Conservation (phyloP, 805 yeast species). For the Nadsonia fulvescens region DNA sequence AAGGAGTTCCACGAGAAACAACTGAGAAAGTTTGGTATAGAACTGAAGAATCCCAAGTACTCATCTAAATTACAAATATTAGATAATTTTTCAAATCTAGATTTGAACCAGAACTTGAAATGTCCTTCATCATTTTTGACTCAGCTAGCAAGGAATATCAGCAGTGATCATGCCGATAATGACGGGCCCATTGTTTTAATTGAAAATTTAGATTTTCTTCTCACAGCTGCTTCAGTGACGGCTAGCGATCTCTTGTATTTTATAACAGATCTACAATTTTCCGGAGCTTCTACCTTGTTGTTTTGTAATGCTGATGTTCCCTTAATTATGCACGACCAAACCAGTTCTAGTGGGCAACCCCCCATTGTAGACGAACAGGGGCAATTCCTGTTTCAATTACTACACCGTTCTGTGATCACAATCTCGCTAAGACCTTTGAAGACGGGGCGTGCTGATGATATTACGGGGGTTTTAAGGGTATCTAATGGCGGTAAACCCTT, state of each 20-base stretch:
- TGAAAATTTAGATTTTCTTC: conserved; percentile 30
- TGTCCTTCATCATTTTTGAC: conserved; percentile 3
- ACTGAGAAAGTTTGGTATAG: conserved; percentile 4
- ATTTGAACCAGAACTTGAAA: no score
- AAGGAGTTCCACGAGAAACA: conserved; percentile 2
- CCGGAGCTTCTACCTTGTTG: conserved; percentile 21
- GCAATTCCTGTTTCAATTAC: conserved; percentile 28
- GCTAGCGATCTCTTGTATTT: conserved; percentile 21
- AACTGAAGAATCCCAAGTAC: conserved; percentile 1
- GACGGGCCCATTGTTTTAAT: conserved; percentile 20
- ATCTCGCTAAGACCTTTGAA: conserved; percentile 47
- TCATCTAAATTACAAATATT: conserved; percentile 4
- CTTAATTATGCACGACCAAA: conserved; percentile 16
- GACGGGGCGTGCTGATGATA: conserved; percentile 71
- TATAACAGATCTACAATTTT: conserved; percentile 19
- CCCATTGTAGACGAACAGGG: conserved; percentile 22
- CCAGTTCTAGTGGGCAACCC: conserved; percentile 16
- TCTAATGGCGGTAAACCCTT: conserved; percentile 33
- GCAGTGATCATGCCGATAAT: conserved; percentile 1
- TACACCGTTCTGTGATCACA: conserved; percentile 33
- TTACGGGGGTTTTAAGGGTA: conserved; percentile 53
- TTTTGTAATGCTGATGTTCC: conserved; percentile 24
- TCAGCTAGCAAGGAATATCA: conserved; percentile 5
- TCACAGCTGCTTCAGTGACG: conserved; percentile 24
- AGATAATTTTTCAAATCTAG: conserved; percentile 8